phyloP scores from a whole-genome alignment of 768 basidiomycete species.

The Leccinellum luteum region DNA sequence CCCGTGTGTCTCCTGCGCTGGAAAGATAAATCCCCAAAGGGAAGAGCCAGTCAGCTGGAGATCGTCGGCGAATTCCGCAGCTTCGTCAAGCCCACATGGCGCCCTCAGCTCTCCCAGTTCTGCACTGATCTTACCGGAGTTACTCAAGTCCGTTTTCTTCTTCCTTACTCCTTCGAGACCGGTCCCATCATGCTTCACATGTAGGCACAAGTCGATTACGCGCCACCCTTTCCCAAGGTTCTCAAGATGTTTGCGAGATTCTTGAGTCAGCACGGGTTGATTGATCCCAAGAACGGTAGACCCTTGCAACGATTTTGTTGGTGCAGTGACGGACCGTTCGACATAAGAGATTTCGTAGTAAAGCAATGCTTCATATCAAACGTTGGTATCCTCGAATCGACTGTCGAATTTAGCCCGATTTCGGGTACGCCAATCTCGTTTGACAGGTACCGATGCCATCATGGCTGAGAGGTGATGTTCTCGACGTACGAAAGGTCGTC shows the following conservation, averaged over 20 bases:
- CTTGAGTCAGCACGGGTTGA: constrained; percentile 66
- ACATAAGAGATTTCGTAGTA: constrained; percentile 80
- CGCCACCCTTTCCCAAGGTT: constrained; percentile 74
- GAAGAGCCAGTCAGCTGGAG: constrained; percentile 55
- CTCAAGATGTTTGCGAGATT: constrained; percentile 63
- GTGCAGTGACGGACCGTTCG: constrained; percentile 84
- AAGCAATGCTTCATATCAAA: constrained; percentile 90
- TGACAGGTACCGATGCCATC: constrained; percentile 61
- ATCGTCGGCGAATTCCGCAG: constrained; percentile 81
- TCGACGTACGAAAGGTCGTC: constrained; percentile 71
- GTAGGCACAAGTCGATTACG: constrained; percentile 78
- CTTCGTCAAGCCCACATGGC: constrained; percentile 87
- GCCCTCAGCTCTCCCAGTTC: constrained; percentile 75
- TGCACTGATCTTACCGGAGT: constrained; percentile 90
- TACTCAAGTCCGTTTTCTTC: constrained; percentile 65
- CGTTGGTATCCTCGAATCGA: constrained; percentile 37
- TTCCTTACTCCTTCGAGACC: background rate
- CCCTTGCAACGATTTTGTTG: constrained; percentile 67
- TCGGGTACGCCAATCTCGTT: constrained; percentile 10
- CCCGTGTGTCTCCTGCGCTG: constrained; percentile 88
- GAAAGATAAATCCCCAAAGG: constrained; percentile 57
- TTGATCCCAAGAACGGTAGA: constrained; percentile 55
- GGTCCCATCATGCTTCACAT: constrained; percentile 5
- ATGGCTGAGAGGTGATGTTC: constrained; percentile 71
- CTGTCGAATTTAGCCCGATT: constrained; percentile 1